These are phyloP conservation scores for Verticillium albo-atrum DNA, from an alignment of 2,329 filamentous ascomycete species.

Conservation along the genomic window DNA sequence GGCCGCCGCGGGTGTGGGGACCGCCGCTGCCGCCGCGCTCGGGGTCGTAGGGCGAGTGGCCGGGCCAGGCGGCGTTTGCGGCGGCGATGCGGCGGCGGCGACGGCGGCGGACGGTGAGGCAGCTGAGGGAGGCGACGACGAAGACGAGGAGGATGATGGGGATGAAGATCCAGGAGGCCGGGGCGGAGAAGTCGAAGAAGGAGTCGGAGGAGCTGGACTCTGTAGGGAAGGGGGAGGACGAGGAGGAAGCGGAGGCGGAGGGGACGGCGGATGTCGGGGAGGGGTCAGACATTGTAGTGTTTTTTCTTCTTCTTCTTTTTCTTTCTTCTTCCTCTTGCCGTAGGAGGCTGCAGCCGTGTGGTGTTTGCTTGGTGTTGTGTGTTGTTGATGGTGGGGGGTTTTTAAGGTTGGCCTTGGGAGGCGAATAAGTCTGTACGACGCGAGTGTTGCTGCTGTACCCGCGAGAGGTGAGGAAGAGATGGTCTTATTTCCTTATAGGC, in stretches of 20 bases:
- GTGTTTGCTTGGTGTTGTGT: no score
- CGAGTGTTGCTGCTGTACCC: no score
- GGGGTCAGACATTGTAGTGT: not conserved
- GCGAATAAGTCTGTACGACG: slow-evolving; percentile 1
- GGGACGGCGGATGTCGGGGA: not conserved
- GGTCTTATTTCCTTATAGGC: no score
- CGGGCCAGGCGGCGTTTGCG: slow-evolving; percentile 3
- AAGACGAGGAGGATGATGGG: slow-evolving; percentile 37
- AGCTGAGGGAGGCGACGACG: slow-evolving; percentile 29
- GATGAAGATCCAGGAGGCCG: slow-evolving; percentile 54
- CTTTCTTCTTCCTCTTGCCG: no score
- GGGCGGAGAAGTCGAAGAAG: slow-evolving; percentile 46
- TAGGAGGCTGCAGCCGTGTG: no score
- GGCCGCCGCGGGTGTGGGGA: slow-evolving; percentile 18
- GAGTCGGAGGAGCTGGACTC: slow-evolving; percentile 1
- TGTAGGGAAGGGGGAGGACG: not conserved
- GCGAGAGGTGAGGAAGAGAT: no score
- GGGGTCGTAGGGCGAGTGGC: not conserved
- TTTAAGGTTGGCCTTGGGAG: not conserved
- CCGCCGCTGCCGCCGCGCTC: slow-evolving; percentile 5
- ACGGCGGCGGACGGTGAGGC: slow-evolving; percentile 39
- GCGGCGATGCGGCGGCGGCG: slow-evolving; percentile 21
- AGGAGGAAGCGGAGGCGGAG: not conserved
- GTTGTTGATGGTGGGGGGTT: not conserved
- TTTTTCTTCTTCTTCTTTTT: no score